Evolutionary conservation across 352 stramenopile genomes (phyloP).

Genomic region (Phytophthora tubulina): DNA sequence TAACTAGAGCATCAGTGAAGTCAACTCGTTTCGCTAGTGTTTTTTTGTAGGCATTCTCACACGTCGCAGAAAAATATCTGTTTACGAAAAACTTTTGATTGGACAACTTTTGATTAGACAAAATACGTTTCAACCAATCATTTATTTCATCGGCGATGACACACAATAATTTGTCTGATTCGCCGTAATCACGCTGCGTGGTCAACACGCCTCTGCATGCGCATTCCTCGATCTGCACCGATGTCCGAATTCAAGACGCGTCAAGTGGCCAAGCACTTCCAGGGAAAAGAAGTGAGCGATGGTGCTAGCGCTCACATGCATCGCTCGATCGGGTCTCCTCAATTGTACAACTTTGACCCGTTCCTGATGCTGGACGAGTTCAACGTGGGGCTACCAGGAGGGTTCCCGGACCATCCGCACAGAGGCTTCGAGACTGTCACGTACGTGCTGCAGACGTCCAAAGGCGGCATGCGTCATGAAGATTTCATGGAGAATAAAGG

Average conservation of each 20-base stretch:
- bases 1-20: too few species aligned
- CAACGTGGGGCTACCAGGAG: slow-evolving; percentile 57
- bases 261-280: slow-evolving; percentile 53
- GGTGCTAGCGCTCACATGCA: slow-evolving; percentile 55
- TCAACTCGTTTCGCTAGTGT: too few species aligned
- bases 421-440: slow-evolving; percentile 92
- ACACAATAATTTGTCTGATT: slow-evolving; percentile 5
- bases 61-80: slow-evolving; percentile 8
- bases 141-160: not conserved
- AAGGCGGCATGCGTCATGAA: slow-evolving; percentile 88
- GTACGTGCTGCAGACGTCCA: slow-evolving; percentile 75
- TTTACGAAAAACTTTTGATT: not conserved
- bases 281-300: slow-evolving; percentile 52
- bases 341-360: slow-evolving; percentile 52
- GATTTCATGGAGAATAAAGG: slow-evolving; percentile 77
- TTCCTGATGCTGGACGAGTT: slow-evolving; percentile 64
- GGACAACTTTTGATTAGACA: not conserved
- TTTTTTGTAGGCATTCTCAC: too few species aligned
- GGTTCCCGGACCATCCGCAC: slow-evolving; percentile 92
- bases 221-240: slow-evolving; percentile 9
- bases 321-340: slow-evolving; percentile 51
- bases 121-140: slow-evolving; percentile 18
- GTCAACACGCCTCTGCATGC: slow-evolving; percentile 3
- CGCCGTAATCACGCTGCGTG: slow-evolving; percentile 10
- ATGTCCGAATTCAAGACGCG: slow-evolving; percentile 39